These are phyloP conservation scores for Phytophthora tentaculata DNA, from an alignment of 352 stramenopile species.

Conservation along the genomic window DNA sequence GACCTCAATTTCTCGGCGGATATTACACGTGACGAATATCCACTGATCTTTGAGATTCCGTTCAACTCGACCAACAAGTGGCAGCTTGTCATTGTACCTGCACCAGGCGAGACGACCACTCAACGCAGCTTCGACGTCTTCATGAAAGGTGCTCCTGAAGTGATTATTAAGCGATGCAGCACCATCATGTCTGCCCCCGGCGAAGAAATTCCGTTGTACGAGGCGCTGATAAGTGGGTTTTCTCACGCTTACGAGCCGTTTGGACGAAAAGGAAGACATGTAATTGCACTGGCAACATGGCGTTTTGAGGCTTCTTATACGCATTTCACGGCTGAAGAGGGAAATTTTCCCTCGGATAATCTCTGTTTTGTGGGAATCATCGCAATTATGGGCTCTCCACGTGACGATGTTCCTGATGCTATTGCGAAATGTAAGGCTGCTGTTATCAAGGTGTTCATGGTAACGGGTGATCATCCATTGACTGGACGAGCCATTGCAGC, in stretches of 20 bases:
- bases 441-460: constrained; percentile 93
- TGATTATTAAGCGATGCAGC: constrained; percentile 89
- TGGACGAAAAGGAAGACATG: constrained; percentile 48
- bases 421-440: constrained; percentile 80
- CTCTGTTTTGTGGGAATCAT: constrained; percentile 91
- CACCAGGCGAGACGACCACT: constrained; percentile 24
- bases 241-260: constrained; percentile 56
- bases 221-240: constrained; percentile 51
- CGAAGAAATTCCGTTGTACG: constrained; percentile 43
- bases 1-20: constrained; percentile 49
- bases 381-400: constrained; percentile 93
- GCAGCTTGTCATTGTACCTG: constrained; percentile 56
- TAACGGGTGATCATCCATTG: constrained; percentile 91
- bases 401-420: constrained; percentile 72
- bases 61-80: constrained; percentile 82
- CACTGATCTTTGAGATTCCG: constrained; percentile 59
- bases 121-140: constrained; percentile 51
- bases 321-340: constrained; percentile 41
- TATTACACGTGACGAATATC: constrained; percentile 43
- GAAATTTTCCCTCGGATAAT: constrained; percentile 42
- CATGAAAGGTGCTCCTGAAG: constrained; percentile 96
- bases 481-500: constrained; percentile 88
- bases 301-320: constrained; percentile 31
- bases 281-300: constrained; percentile 50
- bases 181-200: constrained; percentile 68